Conservation (phyloP, 768 basidiomycete species). For the Lactarius evosmus region DNA sequence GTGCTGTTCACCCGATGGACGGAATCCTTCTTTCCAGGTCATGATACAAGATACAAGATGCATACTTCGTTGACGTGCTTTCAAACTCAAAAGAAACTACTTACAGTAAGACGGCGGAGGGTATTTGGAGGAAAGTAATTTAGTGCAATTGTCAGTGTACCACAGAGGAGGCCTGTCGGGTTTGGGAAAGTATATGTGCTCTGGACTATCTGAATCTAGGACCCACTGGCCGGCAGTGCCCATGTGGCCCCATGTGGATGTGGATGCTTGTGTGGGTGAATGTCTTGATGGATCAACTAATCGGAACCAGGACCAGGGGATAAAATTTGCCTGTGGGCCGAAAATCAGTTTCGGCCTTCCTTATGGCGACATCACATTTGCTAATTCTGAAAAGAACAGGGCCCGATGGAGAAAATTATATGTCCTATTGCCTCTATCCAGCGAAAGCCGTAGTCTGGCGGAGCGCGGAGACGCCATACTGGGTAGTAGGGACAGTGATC, state of each 20-base stretch:
- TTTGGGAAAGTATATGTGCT: background rate
- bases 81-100: background rate
- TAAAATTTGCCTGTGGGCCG: constrained; percentile 6
- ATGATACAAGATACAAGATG: background rate
- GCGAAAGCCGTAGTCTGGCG: background rate
- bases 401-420: constrained; percentile 1
- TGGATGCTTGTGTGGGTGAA: background rate
- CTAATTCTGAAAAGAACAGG: background rate
- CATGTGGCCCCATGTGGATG: constrained; percentile 11
- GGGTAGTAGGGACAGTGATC: background rate
- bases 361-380: background rate
- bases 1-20: background rate
- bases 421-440: background rate
- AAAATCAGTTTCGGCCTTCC: constrained; percentile 14
- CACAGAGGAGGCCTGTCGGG: background rate
- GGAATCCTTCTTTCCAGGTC: background rate
- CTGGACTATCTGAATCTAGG: background rate
- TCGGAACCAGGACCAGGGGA: constrained; percentile 6
- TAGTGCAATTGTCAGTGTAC: background rate
- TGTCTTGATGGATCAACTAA: background rate
- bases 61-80: background rate
- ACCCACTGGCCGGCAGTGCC: background rate
- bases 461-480: background rate
- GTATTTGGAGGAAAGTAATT: background rate
- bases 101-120: background rate